Base-by-base conservation (phyloP, 805 yeast species). In the Tetrapisispora namnaoensis region DNA sequence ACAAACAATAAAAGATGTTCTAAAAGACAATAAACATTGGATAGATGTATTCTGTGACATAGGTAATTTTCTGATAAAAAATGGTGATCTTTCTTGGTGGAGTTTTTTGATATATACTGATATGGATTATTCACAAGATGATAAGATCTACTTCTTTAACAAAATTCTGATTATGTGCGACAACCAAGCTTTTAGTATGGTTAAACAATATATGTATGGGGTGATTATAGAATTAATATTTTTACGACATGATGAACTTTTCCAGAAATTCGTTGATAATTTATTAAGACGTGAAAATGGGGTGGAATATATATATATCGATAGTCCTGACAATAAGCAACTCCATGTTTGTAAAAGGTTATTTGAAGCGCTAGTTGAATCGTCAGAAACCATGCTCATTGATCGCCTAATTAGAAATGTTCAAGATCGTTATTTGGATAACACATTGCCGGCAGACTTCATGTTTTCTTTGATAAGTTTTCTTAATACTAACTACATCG, bases 11-110 rank as follows among this genome's bases (percentile, higher is more conserved):
- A 54, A 57, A 40, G 41, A 34, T 6, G 46, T 48, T 9, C 56
- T 61, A 1, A 46, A 54, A 10, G 37, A 28, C 6, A 53, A 54
- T 8, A 49, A 46, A 8, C 40, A 40, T 14, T 58, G 59, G 56
- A 52, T 62, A 18, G 55, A 54, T n/a, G 47, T 51, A 39, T 63
- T 62, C 38, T 62, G 66, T 39, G 18, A 34, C 2, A 45, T 61
- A 14, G 66, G 62, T 3, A 54, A 55, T 43, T 57, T 47, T 32
- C 45, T 65, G 4, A 51, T 57, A 4, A 49, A 51, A n/a, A 47
- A 47, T 22, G 52, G 56, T 38, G 52, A 49, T 6, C 47, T 58
- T 27, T 53, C 62, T 2, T 65, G 69, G 69, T 63, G 68, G 69
- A 50, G 65, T 2, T 58, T 65, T 30, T 51, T 57, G 27, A 52